phyloP scores from a whole-genome alignment of 805 yeast species.

The Wickerhamiella brachini region DNA sequence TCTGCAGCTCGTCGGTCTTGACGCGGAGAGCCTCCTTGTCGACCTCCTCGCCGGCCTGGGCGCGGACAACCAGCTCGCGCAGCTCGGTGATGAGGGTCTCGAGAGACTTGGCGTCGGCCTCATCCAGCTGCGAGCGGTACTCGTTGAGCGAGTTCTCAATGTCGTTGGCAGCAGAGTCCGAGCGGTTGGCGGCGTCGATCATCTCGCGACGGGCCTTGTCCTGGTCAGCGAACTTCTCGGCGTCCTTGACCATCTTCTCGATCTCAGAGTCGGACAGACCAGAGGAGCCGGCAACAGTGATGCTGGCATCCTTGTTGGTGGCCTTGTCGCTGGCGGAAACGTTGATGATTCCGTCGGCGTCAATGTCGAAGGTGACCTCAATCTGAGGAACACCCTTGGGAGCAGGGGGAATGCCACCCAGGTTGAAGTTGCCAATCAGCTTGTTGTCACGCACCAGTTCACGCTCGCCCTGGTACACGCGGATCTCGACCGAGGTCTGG shows the following conservation, averaged over 20 bases:
- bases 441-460: constrained; percentile 96
- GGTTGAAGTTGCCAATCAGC: constrained; percentile 91
- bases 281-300: constrained; percentile 91
- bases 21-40: constrained; percentile 51
- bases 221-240: constrained; percentile 76
- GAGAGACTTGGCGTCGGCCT: constrained; percentile 41
- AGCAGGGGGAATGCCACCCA: constrained; percentile 90
- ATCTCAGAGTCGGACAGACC: constrained; percentile 84
- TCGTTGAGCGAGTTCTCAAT: constrained; percentile 76
- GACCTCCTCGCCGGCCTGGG: constrained; percentile 52
- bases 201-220: constrained; percentile 79
- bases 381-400: constrained; percentile 92
- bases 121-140: constrained; percentile 53
- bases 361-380: constrained; percentile 90
- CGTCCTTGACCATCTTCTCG: constrained; percentile 81
- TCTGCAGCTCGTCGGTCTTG: constrained; percentile 75
- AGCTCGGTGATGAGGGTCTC: constrained; percentile 43
- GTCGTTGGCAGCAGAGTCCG: constrained; percentile 72
- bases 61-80: constrained; percentile 66
- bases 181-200: constrained; percentile 74
- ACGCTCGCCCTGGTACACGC: constrained; percentile 99
- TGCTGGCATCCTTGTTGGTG: constrained; percentile 84
- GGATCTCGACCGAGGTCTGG: constrained; percentile 91
- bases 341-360: constrained; percentile 94
- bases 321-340: constrained; percentile 91